Evolutionary conservation across 768 basidiomycete species (phyloP).

Genomic region (Auriscalpium vulgare): DNA sequence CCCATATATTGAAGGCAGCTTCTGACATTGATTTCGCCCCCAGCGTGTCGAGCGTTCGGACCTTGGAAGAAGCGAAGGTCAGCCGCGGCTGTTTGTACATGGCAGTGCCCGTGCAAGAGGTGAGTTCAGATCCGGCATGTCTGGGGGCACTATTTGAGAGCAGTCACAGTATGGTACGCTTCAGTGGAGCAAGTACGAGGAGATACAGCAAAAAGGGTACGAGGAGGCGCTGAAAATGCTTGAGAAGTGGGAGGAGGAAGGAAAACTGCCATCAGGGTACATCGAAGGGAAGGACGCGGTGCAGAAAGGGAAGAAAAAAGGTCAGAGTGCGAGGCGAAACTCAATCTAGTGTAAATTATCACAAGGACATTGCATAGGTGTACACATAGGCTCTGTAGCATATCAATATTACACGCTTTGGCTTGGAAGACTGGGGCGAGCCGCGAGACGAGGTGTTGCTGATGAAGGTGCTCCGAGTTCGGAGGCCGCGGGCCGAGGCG

Average conservation of each 20-base stretch:
- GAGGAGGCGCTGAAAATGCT: constrained; percentile 62
- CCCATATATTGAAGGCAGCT: not conserved
- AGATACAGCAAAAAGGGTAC: constrained; percentile 81
- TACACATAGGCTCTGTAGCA: not conserved
- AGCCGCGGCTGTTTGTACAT: constrained; percentile 86
- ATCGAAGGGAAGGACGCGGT: constrained; percentile 50
- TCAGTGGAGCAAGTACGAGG: constrained; percentile 83
- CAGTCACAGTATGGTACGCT: constrained; percentile 74
- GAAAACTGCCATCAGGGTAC: constrained; percentile 66
- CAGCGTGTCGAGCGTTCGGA: constrained; percentile 93
- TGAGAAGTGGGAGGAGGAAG: constrained; percentile 75
- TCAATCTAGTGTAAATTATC: constrained; percentile 35
- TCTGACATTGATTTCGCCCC: constrained; percentile 1
- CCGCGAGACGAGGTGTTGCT: no score
- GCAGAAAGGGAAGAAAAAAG: constrained; percentile 50
- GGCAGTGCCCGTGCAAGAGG: constrained; percentile 91
- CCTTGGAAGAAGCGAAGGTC: constrained; percentile 91
- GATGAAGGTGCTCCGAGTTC: no score
- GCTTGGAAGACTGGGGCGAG: no score
- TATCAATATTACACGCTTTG: not conserved
- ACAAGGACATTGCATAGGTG: not conserved
- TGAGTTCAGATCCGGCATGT: constrained; percentile 23
- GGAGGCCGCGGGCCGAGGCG: not conserved
- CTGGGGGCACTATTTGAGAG: not conserved
- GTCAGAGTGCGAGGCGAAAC: constrained; percentile 70